Conservation (phyloP, 805 yeast species). For the Vanderwaltozyma yarrowii region DNA sequence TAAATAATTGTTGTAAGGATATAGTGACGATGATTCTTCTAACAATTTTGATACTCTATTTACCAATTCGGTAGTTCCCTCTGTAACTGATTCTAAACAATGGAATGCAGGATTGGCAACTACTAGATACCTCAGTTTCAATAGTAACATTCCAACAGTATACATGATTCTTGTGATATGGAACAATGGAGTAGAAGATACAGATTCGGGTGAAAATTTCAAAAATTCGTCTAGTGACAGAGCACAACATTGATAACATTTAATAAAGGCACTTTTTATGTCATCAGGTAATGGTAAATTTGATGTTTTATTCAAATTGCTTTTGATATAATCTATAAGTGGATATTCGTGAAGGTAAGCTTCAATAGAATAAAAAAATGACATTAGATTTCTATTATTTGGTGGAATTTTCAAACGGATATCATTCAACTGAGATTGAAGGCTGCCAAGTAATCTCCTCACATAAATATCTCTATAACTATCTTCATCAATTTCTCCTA, state of each 20-base stretch:
- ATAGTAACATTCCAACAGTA: conserved; percentile 48
- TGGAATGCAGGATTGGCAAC: conserved; percentile 40
- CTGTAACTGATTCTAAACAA: conserved; percentile 39
- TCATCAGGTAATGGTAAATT: conserved; percentile 12
- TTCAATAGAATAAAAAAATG: conserved; percentile 52
- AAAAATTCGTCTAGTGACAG: conserved; percentile 40
- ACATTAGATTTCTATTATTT: conserved; percentile 33
- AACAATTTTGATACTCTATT: conserved; percentile 17
- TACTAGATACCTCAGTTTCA: conserved; percentile 45
- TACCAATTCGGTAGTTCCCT: conserved; percentile 30
- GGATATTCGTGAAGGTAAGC: conserved; percentile 57
- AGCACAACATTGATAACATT: conserved; percentile 45
- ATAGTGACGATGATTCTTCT: conserved; percentile 22
- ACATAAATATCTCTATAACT: conserved; percentile 7
- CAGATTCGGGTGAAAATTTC: conserved; percentile 32
- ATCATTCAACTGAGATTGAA: conserved; percentile 37
- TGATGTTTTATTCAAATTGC: conserved; percentile 1
- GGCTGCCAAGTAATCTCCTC: conserved; percentile 26
- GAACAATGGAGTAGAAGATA: conserved; percentile 48
- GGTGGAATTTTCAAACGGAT: conserved; percentile 33
- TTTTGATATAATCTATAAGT: conserved; percentile 10
- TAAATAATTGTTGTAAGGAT: conserved; percentile 40
- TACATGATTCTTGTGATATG: conserved; percentile 49
- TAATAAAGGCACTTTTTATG: conserved; percentile 36
- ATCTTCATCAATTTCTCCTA: conserved; percentile 7